phyloP scores from a whole-genome alignment of 208 protist species.

The Strigomonas galati region DNA sequence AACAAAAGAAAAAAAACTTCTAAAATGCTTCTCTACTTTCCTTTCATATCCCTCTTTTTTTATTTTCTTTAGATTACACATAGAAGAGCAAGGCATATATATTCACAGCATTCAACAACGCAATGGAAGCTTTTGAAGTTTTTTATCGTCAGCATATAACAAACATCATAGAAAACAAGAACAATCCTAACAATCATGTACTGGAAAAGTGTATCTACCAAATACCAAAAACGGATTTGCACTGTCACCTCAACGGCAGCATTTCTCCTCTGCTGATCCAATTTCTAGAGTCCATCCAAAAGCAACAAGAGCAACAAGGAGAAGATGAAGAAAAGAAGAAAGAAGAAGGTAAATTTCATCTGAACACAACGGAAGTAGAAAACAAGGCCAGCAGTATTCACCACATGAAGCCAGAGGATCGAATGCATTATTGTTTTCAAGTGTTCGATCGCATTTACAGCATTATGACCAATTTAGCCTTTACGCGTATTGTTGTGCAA shows the following conservation, averaged over 20 bases:
- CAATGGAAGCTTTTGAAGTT: neutral
- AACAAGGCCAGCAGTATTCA: neutral
- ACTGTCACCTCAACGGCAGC: conserved; percentile 80
- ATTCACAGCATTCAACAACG: neutral
- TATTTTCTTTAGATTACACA: conserved; percentile 5
- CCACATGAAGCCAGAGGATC: conserved; percentile 13
- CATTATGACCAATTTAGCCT: conserved; percentile 65
- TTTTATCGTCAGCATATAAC: conserved; percentile 1
- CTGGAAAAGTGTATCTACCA: neutral
- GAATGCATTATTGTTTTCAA: conserved; percentile 77
- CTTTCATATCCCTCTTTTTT: conserved; percentile 10
- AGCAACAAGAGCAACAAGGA: no score
- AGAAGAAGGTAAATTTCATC: neutral
- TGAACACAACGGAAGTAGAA: neutral
- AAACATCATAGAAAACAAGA: conserved; percentile 5
- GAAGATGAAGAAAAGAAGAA: conserved; percentile 1
- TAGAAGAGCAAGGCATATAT: neutral
- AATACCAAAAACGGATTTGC: conserved; percentile 62
- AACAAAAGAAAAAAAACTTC: conserved; percentile 4
- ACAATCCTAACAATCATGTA: neutral
- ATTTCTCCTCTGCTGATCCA: conserved; percentile 48
- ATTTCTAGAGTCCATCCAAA: conserved; percentile 42
- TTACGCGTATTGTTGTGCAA: conserved; percentile 75
- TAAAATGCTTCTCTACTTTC: neutral
- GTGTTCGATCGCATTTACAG: conserved; percentile 82